Percentiles rank a stretch among this genome's conserved stretches.
These are phyloP conservation scores for Pichia cactophila DNA, from an alignment of 1,139 yeast genomes.

Conservation along the genomic window DNA sequence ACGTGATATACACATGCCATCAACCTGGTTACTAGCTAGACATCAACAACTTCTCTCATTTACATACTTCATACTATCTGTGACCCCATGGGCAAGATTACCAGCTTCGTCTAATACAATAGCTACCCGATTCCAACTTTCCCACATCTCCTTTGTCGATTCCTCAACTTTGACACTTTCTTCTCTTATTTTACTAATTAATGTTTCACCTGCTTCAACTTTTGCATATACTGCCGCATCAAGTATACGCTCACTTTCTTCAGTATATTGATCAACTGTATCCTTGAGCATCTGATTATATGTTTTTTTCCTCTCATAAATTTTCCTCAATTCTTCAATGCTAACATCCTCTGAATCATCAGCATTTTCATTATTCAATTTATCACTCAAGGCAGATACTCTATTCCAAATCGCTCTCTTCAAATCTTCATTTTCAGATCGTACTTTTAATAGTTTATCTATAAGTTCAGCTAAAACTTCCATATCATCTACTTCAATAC, in stretches of 20 bases:
- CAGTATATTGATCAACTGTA: slow-evolving; percentile 21
- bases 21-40: no score
- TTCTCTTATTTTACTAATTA: background rate
- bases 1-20: background rate
- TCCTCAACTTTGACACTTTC: slow-evolving; percentile 3
- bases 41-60: background rate
- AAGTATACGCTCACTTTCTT: slow-evolving; percentile 15
- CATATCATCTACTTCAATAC: slow-evolving; percentile 19
- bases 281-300: slow-evolving; percentile 20
- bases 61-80: background rate
- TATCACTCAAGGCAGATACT: slow-evolving; percentile 12
- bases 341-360: background rate
- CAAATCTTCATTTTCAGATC: slow-evolving; percentile 18
- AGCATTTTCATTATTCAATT: background rate
- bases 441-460: slow-evolving; percentile 17
- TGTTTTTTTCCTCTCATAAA: slow-evolving; percentile 10
- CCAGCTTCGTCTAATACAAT: slow-evolving; percentile 1
- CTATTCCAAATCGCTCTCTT: slow-evolving; percentile 23
- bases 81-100: slow-evolving; percentile 1
- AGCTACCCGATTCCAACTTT: slow-evolving; percentile 4
- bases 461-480: slow-evolving; percentile 17
- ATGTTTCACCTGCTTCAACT: background rate
- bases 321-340: background rate
- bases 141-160: slow-evolving; percentile 9
- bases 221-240: slow-evolving; percentile 14